Evolutionary conservation across 495 filamentous ascomycete species (phyloP), one percentile per base, ranked within the genome.

Genomic region (Talaromyces liani): DNA sequence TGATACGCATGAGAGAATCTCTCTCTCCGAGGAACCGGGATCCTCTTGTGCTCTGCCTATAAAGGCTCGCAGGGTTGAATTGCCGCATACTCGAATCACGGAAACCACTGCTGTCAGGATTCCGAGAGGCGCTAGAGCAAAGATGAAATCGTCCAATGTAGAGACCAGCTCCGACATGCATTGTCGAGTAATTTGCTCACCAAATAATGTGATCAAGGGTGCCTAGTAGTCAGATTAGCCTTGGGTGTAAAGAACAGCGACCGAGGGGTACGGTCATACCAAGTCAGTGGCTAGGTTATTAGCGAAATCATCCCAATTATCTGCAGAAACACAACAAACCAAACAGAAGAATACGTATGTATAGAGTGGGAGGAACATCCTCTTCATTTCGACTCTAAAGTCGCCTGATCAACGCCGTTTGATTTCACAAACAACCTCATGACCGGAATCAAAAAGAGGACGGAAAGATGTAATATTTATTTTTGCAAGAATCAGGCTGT

Each of bases 161-260:
- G 69, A 75, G 25, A 76, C 77, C 0, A 79, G 77, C 61, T 85
- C 79, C 62, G 81, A 84, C 54, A 87, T 77, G 61, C 81, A 86
- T 69, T 87, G 84, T 65, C 77, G 82, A 0, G 84, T 81, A 29
- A 87, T 73, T 47, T 77, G 71, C 53, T 86, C 84, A 1, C 84
- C 83, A 58, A 86, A 86, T 0, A 85, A 75, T 10, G 79, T 71
- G 33, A 86, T 76, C 0, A 87, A 64, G 2, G 80, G 80, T 7
- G 78, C 78, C 77, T 79, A 39, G 8, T 29, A 29, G 29, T 4
- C 6, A 6, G 29, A 29, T 29, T 29, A 29, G 29, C 29, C 29
- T 29, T 29, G 29, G 29, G 29, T 29, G 29, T 29, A 29, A 29
- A 29, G 29, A 29, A 29, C 29, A 29, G 29, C 29, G 29, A 29